phyloP scores from a whole-genome alignment of 148 eudicot species.

The Camellia sinensis region DNA sequence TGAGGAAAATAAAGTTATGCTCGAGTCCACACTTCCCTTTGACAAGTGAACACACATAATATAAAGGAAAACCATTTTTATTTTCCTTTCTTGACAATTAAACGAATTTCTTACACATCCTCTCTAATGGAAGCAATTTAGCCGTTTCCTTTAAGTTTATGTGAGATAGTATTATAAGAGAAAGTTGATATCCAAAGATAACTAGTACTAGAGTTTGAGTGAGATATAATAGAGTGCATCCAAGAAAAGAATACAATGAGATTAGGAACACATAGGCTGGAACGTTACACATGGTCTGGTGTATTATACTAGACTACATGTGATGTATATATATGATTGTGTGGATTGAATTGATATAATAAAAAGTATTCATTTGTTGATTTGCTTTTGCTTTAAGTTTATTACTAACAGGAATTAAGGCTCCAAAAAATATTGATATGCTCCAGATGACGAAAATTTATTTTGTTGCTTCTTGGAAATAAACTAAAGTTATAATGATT shows the following conservation, averaged over 20 bases:
- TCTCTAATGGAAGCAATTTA: not conserved
- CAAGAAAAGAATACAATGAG: too few relatives aligned
- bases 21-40: not conserved
- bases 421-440: not conserved
- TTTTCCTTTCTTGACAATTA: not conserved
- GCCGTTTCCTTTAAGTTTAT: not conserved
- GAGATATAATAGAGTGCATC: too few relatives aligned
- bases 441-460: not conserved
- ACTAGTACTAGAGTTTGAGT: not conserved
- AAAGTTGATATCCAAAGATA: not conserved
- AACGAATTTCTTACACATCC: too few relatives aligned
- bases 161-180: not conserved
- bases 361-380: too few relatives aligned
- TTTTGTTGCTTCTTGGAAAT: too few relatives aligned
- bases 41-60: not conserved
- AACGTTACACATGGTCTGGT: too few relatives aligned
- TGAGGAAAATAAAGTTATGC: not conserved
- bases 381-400: too few relatives aligned
- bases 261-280: too few relatives aligned
- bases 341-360: too few relatives aligned
- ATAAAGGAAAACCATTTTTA: not conserved
- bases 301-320: too few relatives aligned
- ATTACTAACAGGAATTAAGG: not conserved
- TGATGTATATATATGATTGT: too few relatives aligned
- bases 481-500: not conserved